phyloP scores from a whole-genome alignment of 345 rosid species.

The Odontarrhena argentea region DNA sequence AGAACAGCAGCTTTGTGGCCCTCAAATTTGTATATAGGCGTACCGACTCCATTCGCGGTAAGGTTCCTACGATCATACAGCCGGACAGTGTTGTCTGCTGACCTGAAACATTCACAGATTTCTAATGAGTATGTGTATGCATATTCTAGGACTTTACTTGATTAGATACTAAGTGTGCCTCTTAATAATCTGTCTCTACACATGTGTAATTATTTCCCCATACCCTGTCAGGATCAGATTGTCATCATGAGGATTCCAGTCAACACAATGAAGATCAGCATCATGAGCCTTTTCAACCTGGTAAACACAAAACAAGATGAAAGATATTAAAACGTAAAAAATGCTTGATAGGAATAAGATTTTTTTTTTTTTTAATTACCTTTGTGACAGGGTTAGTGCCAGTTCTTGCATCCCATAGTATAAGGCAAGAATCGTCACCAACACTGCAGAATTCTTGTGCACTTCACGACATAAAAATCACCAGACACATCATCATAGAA shows the following conservation, averaged over 20 bases:
- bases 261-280: constrained; percentile 98
- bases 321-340: constrained; percentile 41
- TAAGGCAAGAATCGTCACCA: constrained; percentile 99
- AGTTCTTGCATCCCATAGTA: constrained; percentile 95
- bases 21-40: constrained; percentile 70
- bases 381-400: constrained; percentile 80
- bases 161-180: background rate
- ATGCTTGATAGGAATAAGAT: constrained; percentile 49
- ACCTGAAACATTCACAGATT: constrained; percentile 49
- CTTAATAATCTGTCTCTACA: background rate
- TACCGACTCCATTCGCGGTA: constrained; percentile 66
- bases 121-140: constrained; percentile 12
- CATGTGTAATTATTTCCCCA: constrained; percentile 14
- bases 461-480: constrained; percentile 49
- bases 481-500: constrained; percentile 39
- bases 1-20: constrained; percentile 88
- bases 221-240: constrained; percentile 95
- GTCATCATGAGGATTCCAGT: constrained; percentile 92
- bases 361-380: constrained; percentile 42
- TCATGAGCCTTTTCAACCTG: constrained; percentile 96
- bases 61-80: constrained; percentile 92
- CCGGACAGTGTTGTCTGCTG: constrained; percentile 91
- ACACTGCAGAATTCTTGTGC: constrained; percentile 98
- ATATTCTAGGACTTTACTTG: background rate
- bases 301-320: constrained; percentile 16